Base-by-base conservation (phyloP, 805 yeast genomes). In the Diddensiella santjacobensis region DNA sequence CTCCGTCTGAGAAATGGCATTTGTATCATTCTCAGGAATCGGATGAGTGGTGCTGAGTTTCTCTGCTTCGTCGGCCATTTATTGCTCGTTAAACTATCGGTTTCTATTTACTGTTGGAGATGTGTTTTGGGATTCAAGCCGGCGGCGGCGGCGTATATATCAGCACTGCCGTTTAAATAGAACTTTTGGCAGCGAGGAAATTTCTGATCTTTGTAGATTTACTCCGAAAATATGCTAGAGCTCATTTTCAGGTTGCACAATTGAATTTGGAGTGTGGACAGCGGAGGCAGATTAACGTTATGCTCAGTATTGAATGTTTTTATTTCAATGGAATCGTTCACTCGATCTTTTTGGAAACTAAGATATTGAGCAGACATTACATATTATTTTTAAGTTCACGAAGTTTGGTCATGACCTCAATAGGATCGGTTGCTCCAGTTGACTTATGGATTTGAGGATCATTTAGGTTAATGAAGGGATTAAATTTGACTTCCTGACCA, bases 381-480 rank as follows among this genome's bases (percentile, higher is more conserved):
- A 73, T 69, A 22, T 66, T 71, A 64, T 91, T 89, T 70, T 91
- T 91, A 78, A 89, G 65, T 55, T 75, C 77, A 58, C 99, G 79
- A 58, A 91, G 70, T 53, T 69, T 75, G 37, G 73, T 77, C 95
- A 91, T 87, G 17, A 87, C 79, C 20, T 75, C 79, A 13, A 71
- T 72, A 3, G 69, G 67, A 38, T 74, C 75, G 0, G 65, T 50
- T 30, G 70, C 71, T 0, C 86, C 85, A 0, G 89, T 77, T 13
- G 80, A 78, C 39, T 69, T 60, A 55, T 78, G 70, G 8, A 93
- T 81, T 22, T 69, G 69, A 0, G 82, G 79, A 59, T 90, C 95
- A 29, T 68, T 63, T 13, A 85, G 68, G 61, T 87, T 79, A 89
- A 91, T 82, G 70, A 93, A 93, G 22, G 99, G 99, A 65, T 93